Conservation (phyloP, 1,284 basidiomycete species). For the Cronartium quercuum region DNA sequence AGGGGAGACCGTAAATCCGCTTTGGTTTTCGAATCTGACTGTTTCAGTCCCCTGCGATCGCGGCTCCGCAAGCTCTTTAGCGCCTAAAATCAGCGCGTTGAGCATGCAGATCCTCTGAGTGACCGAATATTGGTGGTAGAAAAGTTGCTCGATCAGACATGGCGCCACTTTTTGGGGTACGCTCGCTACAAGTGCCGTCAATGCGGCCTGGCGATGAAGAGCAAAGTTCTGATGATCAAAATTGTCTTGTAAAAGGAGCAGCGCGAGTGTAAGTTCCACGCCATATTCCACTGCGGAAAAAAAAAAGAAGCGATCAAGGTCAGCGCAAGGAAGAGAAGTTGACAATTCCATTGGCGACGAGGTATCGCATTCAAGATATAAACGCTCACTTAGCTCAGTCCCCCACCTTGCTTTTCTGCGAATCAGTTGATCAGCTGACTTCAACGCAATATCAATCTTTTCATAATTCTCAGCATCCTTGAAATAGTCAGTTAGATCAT, state of each 20-base stretch:
- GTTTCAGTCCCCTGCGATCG: neutral
- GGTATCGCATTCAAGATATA: neutral
- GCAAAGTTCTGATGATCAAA: slow-evolving; percentile 20
- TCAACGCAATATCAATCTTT: neutral
- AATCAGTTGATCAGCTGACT: slow-evolving; percentile 5
- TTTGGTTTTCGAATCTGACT: neutral
- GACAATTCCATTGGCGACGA: too few relatives aligned
- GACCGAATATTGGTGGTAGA: slow-evolving; percentile 25
- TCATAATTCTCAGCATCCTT: slow-evolving; percentile 26
- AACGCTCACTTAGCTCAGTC: slow-evolving; percentile 5
- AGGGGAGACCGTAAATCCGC: neutral
- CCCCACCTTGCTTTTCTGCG: slow-evolving; percentile 20
- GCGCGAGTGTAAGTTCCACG: neutral
- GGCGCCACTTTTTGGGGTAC: slow-evolving; percentile 3
- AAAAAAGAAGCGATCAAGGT: neutral
- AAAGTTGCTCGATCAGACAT: slow-evolving; percentile 26
- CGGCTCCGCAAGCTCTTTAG: neutral
- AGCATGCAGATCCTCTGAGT: slow-evolving; percentile 18
- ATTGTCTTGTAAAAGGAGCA: slow-evolving; percentile 19
- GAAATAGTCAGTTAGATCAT: slow-evolving; percentile 7
- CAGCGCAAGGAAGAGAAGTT: neutral
- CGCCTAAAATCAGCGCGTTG: neutral
- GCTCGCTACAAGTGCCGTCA: neutral
- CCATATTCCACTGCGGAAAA: slow-evolving; percentile 2
- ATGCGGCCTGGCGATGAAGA: neutral